Base-by-base conservation (phyloP, 441 rosid genomes). In the Adansonia madagascariensis region DNA sequence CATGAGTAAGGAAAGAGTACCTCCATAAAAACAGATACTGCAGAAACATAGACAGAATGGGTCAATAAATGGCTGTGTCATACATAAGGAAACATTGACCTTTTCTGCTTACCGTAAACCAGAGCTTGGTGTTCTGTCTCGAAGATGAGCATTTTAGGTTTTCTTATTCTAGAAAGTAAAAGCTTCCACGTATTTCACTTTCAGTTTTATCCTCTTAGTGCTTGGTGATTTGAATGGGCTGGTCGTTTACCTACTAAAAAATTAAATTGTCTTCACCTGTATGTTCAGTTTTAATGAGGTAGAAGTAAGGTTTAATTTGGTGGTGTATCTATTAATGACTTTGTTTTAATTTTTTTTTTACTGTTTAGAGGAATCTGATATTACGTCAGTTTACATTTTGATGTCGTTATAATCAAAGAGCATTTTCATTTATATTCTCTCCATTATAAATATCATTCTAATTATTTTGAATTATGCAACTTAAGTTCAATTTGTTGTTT, bases 201-300 rank as follows among this genome's bases (percentile, higher is more conserved):
- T 20, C 20, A 35, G 24, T 59, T 59, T 20, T 59, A 35, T 63
- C 46, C 2, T 63, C 68, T 35, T 35, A 46, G 68, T 63, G 68
- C 17, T 5, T 56, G 27, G 41, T 63, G 46, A 63, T 63, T 14
- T 63, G 18, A 63, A 15, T 39, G 18, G 68, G 68, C 56, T 63
- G 68, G 64, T 17, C 22, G n/a, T 63, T 63, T 63, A 0, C 20
- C 10, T 41, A 35, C 2, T 15, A 31, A 62, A 62, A 14, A 31
- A 35, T 31, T 64, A 39, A 64, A 64, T 39, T n/a, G 49, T n/a
- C 69, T 64, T 64, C 49, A 64, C 69, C 69, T 64, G 69, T n/a
- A 17, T 44, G 50, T 44, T 18, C 5, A 6, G n/a, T 67, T 44
- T 44, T 49, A 20, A 22, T 10, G 20, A 18, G 35, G 1, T 6